Evolutionary conservation across 176 grass and related monocot genomes (phyloP), one percentile per base, ranked within the genome.

Genomic region (Paspalum vaginatum): DNA sequence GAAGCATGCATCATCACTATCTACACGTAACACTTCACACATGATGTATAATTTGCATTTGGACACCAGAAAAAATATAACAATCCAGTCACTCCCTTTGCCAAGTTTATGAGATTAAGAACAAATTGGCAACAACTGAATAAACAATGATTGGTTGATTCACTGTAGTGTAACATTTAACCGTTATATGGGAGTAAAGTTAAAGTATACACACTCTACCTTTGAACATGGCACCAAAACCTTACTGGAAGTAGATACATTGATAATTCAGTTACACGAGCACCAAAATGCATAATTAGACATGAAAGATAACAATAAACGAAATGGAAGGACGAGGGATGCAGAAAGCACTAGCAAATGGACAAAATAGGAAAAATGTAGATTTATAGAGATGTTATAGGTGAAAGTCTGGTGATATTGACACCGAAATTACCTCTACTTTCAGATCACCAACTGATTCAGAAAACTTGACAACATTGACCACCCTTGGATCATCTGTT

Each of bases 381-480:
- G 24, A 83, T 57, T 32, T 11, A 32, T 42, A 83, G 65, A 88
- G 5, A 43, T 14, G 41, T 61, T 37, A 62, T 52, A 57, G 18
- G 52, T 43, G 10, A 77, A 61, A 56, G 37, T 79, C 46, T 68
- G 11, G 22, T 38, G 20, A 62, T 20, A 59, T 45, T 59, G 32
- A 79, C 64, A 81, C 16, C 79, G 7, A 62, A 68, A 66, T 83
- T 86, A 93, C 95, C 95, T 98, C 92, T 81, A 93, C 95, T 85
- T 82, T 89, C 59, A 98, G 81, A 67, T 98, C 90, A 44, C 95
- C 95, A 73, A 98, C 61, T 69, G 84, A 78, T 91, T 98, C 95
- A 59, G 92, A 98, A 91, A 98, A 98, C 75, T n/a, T 94, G 47
- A 98, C 95, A 78, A 94, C 70, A 81, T 98, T 98, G 49, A 89